Conservation (phyloP, 2,329 filamentous ascomycete genomes). For the Coleophoma eucalyptorum region DNA sequence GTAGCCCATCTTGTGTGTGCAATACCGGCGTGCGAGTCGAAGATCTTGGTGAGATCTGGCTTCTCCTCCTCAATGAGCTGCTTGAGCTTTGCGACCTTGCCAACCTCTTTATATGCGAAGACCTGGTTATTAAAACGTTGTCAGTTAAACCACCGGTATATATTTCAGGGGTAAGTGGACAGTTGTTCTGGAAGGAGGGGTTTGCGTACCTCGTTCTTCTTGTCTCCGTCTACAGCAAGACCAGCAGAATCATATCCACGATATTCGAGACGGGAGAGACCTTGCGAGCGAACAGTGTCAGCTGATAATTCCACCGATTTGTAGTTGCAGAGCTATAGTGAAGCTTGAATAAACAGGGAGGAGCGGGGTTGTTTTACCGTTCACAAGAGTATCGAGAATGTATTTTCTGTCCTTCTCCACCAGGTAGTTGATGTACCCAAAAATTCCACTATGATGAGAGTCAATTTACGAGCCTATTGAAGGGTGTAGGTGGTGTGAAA, state of each 20-base stretch:
- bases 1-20: conserved; percentile 99
- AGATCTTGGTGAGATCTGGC: conserved; percentile 85
- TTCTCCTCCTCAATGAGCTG: conserved; percentile 82
- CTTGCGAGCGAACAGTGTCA: conserved; percentile 38
- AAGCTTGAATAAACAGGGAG: background rate
- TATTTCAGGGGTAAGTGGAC: background rate
- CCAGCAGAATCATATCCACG: conserved; percentile 97
- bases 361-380: conserved; percentile 58
- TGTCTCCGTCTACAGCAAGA: conserved; percentile 93
- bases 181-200: background rate
- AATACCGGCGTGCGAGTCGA: conserved; percentile 97
- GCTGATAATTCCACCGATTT: background rate
- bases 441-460: conserved; percentile 67
- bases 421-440: conserved; percentile 98
- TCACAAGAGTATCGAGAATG: conserved; percentile 93
- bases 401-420: conserved; percentile 98
- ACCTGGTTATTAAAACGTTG: conserved; percentile 38
- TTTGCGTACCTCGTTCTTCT: conserved; percentile 73
- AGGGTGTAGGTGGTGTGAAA: background rate
- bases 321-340: too few relatives aligned
- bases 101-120: conserved; percentile 96
- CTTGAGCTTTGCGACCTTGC: conserved; percentile 97
- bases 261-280: conserved; percentile 94
- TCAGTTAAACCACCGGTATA: too few relatives aligned
- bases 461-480: background rate